Percentiles rank a stretch among this genome's conserved stretches.
phyloP scores from a whole-genome alignment of 2,329 filamentous ascomycete genomes.

The Neofusicoccum sp. region DNA sequence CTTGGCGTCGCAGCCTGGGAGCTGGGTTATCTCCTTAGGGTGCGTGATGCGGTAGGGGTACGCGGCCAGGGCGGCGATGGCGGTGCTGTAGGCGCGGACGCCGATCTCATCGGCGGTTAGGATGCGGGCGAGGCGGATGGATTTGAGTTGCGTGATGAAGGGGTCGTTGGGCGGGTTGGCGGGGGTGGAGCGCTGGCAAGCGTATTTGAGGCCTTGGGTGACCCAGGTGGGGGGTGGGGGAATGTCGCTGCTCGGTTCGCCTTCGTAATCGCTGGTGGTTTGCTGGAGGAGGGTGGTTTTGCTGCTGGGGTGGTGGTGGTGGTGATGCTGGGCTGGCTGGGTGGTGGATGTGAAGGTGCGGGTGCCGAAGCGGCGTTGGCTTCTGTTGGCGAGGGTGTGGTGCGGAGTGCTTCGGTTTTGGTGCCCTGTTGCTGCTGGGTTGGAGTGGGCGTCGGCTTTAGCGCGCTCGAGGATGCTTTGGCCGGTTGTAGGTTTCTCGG shows the following conservation, averaged over 20 bases:
- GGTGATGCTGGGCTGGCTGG: constrained; percentile 19
- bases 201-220: constrained; percentile 62
- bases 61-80: constrained; percentile 78
- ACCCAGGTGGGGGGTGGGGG: constrained; percentile 71
- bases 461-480: constrained; percentile 53
- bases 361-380: constrained; percentile 33
- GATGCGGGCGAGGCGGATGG: constrained; percentile 69
- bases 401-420: constrained; percentile 5
- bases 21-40: constrained; percentile 41
- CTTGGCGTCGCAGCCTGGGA: constrained; percentile 81
- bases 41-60: constrained; percentile 64
- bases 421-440: neutral
- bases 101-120: constrained; percentile 75
- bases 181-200: constrained; percentile 77
- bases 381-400: constrained; percentile 21
- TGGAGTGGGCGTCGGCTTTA: constrained; percentile 45
- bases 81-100: constrained; percentile 80
- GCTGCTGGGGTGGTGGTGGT: constrained; percentile 21
- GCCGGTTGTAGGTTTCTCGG: neutral
- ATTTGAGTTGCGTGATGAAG: constrained; percentile 73
- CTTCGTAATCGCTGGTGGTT: constrained; percentile 77
- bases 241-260: constrained; percentile 46
- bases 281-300: constrained; percentile 56
- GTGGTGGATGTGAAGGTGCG: constrained; percentile 26
- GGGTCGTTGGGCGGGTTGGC: constrained; percentile 66